Evolutionary conservation across 2,329 filamentous ascomycete genomes (phyloP).

Genomic region (Trichophyton benhamiae): DNA sequence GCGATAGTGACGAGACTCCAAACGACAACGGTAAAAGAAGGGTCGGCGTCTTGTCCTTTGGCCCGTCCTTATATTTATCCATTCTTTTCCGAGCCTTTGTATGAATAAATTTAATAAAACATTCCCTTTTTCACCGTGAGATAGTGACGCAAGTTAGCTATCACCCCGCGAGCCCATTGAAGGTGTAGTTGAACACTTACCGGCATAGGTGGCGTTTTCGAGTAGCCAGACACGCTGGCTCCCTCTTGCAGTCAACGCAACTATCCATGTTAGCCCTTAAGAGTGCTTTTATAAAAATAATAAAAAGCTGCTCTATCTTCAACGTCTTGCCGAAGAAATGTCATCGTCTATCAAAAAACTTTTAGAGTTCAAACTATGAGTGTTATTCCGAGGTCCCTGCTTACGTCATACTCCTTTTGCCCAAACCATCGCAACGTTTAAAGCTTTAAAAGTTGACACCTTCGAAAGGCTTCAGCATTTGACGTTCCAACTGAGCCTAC

Average conservation of each 20-base stretch:
- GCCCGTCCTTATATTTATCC: constrained; percentile 43
- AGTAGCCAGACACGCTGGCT: constrained; percentile 6
- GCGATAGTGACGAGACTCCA: constrained; percentile 64
- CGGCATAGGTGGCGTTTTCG: constrained; percentile 12
- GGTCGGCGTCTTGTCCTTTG: constrained; percentile 35
- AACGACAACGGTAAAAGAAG: constrained; percentile 73
- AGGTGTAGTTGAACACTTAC: constrained; percentile 6
- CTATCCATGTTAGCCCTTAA: constrained; percentile 12
- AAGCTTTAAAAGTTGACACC: background rate
- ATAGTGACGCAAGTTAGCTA: background rate
- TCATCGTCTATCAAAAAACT: background rate
- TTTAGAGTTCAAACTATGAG: background rate
- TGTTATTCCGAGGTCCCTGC: background rate
- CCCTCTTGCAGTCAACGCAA: constrained; percentile 18
- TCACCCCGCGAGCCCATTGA: background rate
- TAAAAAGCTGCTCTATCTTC: background rate
- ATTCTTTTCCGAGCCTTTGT: constrained; percentile 72
- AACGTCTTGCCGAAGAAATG: background rate
- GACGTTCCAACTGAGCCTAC: background rate
- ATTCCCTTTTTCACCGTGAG: constrained; percentile 40
- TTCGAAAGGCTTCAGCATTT: background rate
- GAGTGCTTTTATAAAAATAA: background rate
- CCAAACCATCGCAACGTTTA: background rate
- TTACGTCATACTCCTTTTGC: constrained; percentile 2
- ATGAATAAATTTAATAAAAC: constrained; percentile 65